Evolutionary conservation across 495 filamentous ascomycete species (phyloP).

Genomic region (Friedmanniomyces endolithicus): DNA sequence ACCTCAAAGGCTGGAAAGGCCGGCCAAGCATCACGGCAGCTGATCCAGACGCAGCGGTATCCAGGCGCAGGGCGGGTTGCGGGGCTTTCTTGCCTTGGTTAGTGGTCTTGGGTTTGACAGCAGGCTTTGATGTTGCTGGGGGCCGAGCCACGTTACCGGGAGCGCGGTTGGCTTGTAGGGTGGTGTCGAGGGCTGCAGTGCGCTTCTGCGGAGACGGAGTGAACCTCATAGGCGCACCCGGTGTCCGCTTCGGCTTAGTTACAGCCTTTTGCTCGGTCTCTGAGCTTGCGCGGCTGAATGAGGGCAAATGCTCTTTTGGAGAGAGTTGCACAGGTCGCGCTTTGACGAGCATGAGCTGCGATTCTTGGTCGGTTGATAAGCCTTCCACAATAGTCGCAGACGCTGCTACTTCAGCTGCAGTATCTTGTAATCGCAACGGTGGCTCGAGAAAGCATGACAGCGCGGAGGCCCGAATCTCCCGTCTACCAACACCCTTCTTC

Average conservation of each 20-base stretch:
- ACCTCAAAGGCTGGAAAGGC: slow-evolving; percentile 7
- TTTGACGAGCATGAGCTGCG: background rate
- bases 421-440: slow-evolving; percentile 2
- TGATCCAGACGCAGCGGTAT: slow-evolving; percentile 1
- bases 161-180: too few relatives aligned
- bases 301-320: background rate
- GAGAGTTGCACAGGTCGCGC: background rate
- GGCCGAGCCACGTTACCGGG: too few relatives aligned
- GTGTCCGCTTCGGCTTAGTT: slow-evolving; percentile 9
- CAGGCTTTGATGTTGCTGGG: background rate
- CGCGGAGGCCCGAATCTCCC: background rate
- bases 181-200: background rate
- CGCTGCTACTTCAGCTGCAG: background rate
- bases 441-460: background rate
- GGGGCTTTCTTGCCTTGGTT: background rate
- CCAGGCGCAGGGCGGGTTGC: slow-evolving; percentile 7
- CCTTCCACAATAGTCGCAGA: background rate
- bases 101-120: too few relatives aligned
- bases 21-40: slow-evolving; percentile 7
- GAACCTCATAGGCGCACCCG: slow-evolving; percentile 12
- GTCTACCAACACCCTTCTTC: background rate
- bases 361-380: background rate
- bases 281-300: too few relatives aligned
- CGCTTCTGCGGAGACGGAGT: slow-evolving; percentile 10
- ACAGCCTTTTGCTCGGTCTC: background rate